A percentile compares a stretch with the other conserved stretches of the same genome.
phyloP scores from a whole-genome alignment of 116 monocot species.

The Dioscorea cayenensis region DNA sequence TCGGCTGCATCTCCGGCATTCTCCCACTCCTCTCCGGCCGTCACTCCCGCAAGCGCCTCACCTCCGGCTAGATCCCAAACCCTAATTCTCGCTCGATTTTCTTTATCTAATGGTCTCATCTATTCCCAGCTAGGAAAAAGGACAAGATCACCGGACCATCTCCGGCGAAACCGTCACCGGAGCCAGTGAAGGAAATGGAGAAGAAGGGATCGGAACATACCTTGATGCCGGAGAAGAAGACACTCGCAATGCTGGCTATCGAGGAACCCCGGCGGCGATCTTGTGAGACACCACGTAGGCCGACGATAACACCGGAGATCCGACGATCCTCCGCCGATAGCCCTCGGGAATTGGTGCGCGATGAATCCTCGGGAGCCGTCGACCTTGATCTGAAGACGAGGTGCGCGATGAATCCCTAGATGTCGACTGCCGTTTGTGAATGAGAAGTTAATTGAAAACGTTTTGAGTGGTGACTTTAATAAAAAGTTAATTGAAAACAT shows the following conservation, averaged over 20 bases:
- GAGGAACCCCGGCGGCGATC: conserved; percentile 12
- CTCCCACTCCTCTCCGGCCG: conserved; percentile 53
- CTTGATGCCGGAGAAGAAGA: neutral
- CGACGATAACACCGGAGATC: conserved; percentile 41
- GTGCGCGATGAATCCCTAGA: no score
- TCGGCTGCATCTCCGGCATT: conserved; percentile 86
- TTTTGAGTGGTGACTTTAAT: no score
- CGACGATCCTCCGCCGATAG: conserved; percentile 14
- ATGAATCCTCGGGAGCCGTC: no score
- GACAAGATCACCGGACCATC: neutral
- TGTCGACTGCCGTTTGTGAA: no score
- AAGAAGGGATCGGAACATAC: neutral
- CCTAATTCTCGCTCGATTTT: neutral
- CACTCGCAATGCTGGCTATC: neutral
- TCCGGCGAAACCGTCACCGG: neutral
- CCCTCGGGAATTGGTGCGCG: no score
- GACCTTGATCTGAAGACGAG: no score
- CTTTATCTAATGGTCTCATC: neutral
- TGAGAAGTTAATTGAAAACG: no score
- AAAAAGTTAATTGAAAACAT: no score
- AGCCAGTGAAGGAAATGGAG: neutral
- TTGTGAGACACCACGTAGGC: conserved; percentile 46
- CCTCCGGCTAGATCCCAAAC: conserved; percentile 25
- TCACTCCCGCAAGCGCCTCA: conserved; percentile 60
- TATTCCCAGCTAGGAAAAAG: conserved; percentile 9